A percentile compares a stretch with the other conserved stretches of the same genome.
These are phyloP conservation scores for Intubia oerlemansii DNA, from an alignment of 2,329 filamentous ascomycete species.

Conservation along the genomic window DNA sequence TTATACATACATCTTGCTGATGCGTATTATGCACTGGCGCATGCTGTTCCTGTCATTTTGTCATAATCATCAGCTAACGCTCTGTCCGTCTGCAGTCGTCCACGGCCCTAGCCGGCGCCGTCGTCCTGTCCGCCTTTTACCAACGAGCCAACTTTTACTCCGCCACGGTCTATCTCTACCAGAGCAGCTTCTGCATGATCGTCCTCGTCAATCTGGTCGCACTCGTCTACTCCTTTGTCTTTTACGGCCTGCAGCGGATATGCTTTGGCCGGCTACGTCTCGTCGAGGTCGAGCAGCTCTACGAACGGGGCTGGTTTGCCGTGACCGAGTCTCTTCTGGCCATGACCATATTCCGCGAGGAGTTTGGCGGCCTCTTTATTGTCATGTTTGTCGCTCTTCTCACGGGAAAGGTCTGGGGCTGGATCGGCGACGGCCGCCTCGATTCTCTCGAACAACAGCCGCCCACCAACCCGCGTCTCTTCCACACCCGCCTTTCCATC, in stretches of 20 bases:
- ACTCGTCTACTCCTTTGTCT: conserved; percentile 55
- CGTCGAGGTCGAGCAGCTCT: conserved; percentile 90
- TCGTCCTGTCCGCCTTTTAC: conserved; percentile 83
- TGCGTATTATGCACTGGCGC: neutral
- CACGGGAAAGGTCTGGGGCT: conserved; percentile 92
- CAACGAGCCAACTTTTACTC: conserved; percentile 97
- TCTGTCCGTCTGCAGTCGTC: conserved; percentile 55
- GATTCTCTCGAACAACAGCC: conserved; percentile 92
- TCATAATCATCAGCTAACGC: neutral
- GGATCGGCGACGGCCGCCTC: conserved; percentile 89
- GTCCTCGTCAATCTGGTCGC: conserved; percentile 82
- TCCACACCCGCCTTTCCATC: conserved; percentile 54
- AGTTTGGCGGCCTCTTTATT: conserved; percentile 84
- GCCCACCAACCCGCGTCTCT: conserved; percentile 67
- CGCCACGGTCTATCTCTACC: conserved; percentile 85
- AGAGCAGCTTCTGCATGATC: conserved; percentile 90
- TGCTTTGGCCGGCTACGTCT: conserved; percentile 80
- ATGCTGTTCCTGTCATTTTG: too few relatives aligned
- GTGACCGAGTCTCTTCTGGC: conserved; percentile 91
- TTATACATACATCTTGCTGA: neutral
- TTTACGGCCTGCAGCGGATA: conserved; percentile 73
- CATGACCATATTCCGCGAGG: conserved; percentile 95
- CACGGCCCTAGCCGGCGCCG: conserved; percentile 67
- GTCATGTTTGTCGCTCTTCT: conserved; percentile 91
- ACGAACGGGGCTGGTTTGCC: conserved; percentile 95